These are phyloP conservation scores for Colletotrichum lindemuthianum DNA, from an alignment of 2,329 filamentous ascomycete genomes.

Conservation along the genomic window DNA sequence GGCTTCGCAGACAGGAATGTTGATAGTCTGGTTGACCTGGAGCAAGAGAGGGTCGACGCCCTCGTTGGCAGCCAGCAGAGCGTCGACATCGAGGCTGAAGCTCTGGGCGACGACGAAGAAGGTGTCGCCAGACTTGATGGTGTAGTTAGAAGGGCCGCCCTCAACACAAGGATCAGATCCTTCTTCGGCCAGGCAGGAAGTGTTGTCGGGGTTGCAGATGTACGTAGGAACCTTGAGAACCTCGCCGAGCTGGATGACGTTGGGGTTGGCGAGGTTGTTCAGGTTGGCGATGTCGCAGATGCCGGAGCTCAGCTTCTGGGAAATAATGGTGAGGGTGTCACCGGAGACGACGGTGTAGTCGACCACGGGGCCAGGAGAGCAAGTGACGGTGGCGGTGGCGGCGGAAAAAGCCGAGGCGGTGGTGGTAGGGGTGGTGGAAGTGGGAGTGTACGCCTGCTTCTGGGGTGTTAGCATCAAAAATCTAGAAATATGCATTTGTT, in stretches of 20 bases:
- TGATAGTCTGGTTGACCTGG: slow-evolving; percentile 15
- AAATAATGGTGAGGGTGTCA: slow-evolving; percentile 28
- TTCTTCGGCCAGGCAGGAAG: slow-evolving; percentile 17
- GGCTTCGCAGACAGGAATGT: slow-evolving; percentile 23
- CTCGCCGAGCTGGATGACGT: background rate
- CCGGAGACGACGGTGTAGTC: slow-evolving; percentile 19
- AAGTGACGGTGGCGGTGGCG: slow-evolving; percentile 12
- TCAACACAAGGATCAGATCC: slow-evolving; percentile 11
- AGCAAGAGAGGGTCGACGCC: slow-evolving; percentile 13
- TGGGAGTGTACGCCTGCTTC: slow-evolving; percentile 1
- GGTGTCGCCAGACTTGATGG: slow-evolving; percentile 14
- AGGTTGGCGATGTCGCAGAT: slow-evolving; percentile 27
- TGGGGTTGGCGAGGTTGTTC: slow-evolving; percentile 21
- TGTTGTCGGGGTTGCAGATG: slow-evolving; percentile 31
- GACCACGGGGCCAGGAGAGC: slow-evolving; percentile 11
- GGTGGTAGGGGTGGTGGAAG: background rate
- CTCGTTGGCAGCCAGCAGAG: slow-evolving; percentile 17
- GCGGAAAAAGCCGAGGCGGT: background rate
- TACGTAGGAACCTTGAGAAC: slow-evolving; percentile 18
- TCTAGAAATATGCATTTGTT: background rate
- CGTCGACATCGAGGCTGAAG: slow-evolving; percentile 10
- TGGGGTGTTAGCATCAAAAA: background rate
- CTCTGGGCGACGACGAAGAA: slow-evolving; percentile 22
- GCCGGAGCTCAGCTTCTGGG: slow-evolving; percentile 17
- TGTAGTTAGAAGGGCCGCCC: slow-evolving; percentile 3